phyloP scores from a whole-genome alignment of 2,329 filamentous ascomycete genomes.

The Nemania bipapillata region DNA sequence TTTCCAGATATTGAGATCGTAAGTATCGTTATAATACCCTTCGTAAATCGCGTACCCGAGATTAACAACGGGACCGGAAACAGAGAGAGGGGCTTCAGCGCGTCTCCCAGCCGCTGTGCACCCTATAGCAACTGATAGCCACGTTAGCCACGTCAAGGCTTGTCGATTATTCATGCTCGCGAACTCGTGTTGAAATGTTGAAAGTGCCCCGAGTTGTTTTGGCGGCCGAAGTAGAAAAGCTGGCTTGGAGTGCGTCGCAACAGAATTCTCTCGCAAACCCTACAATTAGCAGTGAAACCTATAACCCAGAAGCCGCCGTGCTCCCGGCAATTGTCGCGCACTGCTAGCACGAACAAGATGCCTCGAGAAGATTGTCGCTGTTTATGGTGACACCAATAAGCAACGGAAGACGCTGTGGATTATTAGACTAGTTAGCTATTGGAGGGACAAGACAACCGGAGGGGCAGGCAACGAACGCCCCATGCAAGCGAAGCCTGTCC shows the following conservation, averaged over 20 bases:
- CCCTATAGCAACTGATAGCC: slow-evolving; percentile 11
- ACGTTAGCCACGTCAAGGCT: slow-evolving; percentile 3
- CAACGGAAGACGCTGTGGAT: background rate
- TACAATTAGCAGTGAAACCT: background rate
- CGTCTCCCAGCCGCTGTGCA: slow-evolving; percentile 3
- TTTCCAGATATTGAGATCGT: slow-evolving; percentile 46
- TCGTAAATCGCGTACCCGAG: slow-evolving; percentile 47
- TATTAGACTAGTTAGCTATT: background rate
- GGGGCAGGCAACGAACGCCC: background rate
- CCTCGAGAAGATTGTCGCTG: slow-evolving; percentile 10
- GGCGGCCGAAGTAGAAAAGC: background rate
- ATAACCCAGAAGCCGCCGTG: background rate
- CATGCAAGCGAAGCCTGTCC: background rate
- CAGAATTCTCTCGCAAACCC: background rate
- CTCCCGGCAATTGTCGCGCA: slow-evolving; percentile 8
- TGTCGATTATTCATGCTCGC: slow-evolving; percentile 7
- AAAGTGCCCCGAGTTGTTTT: background rate
- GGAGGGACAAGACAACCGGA: background rate
- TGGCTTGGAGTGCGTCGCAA: background rate
- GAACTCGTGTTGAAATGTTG: slow-evolving; percentile 1
- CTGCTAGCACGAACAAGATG: background rate
- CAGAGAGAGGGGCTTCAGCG: slow-evolving; percentile 11
- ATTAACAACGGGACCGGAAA: slow-evolving; percentile 36
- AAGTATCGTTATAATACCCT: slow-evolving; percentile 45
- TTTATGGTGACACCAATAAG: background rate